A percentile compares a stretch with the other conserved stretches of the same genome.
phyloP scores from a whole-genome alignment of 2,329 filamentous ascomycete species.

The Paraconiothyrium brasiliense region DNA sequence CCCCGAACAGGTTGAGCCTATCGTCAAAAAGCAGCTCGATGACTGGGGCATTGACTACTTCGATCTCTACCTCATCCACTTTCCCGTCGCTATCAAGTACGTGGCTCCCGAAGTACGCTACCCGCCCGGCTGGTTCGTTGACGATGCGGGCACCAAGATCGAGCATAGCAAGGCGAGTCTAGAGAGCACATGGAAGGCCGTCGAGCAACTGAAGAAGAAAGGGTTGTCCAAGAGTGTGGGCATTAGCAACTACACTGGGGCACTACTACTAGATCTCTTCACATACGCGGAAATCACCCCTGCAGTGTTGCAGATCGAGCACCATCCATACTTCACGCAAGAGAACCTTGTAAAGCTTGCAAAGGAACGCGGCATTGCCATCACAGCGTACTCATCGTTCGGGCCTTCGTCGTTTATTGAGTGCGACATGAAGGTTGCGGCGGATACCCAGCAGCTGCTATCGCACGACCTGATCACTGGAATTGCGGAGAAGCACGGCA shows the following conservation, averaged over 20 bases:
- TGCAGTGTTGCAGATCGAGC: constrained; percentile 49
- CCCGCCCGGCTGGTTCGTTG: constrained; percentile 49
- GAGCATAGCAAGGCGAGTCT: constrained; percentile 44
- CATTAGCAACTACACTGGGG: constrained; percentile 49
- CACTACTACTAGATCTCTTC: constrained; percentile 64
- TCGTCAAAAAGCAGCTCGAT: constrained; percentile 69
- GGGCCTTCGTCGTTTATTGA: constrained; percentile 58
- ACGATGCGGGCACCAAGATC: constrained; percentile 48
- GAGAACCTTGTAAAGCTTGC: constrained; percentile 47
- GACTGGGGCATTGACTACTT: constrained; percentile 52
- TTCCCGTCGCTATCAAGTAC: constrained; percentile 81
- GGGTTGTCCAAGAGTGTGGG: constrained; percentile 49
- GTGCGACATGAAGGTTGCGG: constrained; percentile 46
- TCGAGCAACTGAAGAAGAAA: constrained; percentile 50
- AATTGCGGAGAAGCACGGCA: constrained; percentile 70
- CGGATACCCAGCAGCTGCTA: constrained; percentile 43
- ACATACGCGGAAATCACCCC: constrained; percentile 56
- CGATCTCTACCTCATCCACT: constrained; percentile 76
- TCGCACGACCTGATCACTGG: constrained; percentile 68
- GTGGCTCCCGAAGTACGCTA: constrained; percentile 47
- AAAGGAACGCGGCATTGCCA: constrained; percentile 42
- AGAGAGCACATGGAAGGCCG: constrained; percentile 52
- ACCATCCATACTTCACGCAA: constrained; percentile 51
- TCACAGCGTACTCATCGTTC: constrained; percentile 50
- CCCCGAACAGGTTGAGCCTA: constrained; percentile 75